These are phyloP conservation scores for Suillus subalutaceus DNA, from an alignment of 768 basidiomycete species.

Conservation along the genomic window DNA sequence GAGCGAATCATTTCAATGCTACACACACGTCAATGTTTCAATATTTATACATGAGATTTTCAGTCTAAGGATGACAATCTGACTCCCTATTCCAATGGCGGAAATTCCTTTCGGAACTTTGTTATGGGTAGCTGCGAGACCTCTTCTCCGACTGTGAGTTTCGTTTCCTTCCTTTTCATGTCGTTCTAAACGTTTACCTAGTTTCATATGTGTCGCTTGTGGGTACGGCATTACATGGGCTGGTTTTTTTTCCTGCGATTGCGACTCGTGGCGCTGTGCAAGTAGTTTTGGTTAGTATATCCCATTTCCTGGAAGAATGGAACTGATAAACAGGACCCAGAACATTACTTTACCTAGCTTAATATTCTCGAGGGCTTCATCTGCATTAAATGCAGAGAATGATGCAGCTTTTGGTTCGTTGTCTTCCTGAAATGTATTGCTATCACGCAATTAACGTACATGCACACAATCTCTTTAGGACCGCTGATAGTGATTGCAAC, in stretches of 20 bases:
- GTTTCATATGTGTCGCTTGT: background rate
- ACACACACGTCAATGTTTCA: background rate
- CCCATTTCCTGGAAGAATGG: background rate
- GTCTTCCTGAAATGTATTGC: background rate
- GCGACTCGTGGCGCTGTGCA: background rate
- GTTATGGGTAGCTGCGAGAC: conserved; percentile 1
- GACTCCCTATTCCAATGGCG: background rate
- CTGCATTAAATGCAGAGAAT: conserved; percentile 58
- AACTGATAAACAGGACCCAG: background rate
- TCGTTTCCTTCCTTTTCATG: background rate
- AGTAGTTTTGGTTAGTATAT: background rate
- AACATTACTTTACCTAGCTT: conserved; percentile 32
- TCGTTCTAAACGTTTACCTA: background rate
- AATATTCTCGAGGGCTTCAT: conserved; percentile 66
- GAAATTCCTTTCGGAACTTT: background rate
- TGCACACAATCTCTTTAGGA: conserved; percentile 34
- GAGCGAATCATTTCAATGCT: background rate
- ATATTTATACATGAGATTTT: background rate
- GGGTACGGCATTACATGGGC: background rate
- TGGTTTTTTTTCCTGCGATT: background rate
- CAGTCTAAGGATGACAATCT: background rate
- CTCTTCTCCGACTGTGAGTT: background rate
- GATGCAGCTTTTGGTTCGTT: conserved; percentile 50
- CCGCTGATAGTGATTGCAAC: conserved; percentile 62
- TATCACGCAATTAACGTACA: background rate